These are phyloP conservation scores for Tuctoria greenei DNA, from an alignment of 176 grass and related monocot species.

Conservation along the genomic window DNA sequence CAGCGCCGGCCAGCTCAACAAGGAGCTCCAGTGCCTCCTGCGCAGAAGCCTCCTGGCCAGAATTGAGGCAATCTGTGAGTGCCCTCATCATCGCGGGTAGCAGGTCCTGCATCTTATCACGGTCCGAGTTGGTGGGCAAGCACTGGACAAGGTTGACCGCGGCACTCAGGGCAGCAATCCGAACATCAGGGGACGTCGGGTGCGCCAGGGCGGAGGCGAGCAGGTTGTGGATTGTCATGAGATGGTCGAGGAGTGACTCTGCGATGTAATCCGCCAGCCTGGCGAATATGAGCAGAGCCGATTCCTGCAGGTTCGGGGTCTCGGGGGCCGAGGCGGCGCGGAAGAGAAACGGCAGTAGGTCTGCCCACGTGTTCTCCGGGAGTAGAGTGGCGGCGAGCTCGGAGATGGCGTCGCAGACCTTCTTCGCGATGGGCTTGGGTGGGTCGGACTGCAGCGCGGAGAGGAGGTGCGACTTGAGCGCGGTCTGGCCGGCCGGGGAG, in stretches of 20 bases:
- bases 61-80: conserved; percentile 84
- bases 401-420: conserved; percentile 86
- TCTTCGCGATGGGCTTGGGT: conserved; percentile 75
- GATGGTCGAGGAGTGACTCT: conserved; percentile 63
- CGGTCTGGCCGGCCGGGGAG: conserved; percentile 47
- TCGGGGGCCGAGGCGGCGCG: conserved; percentile 57
- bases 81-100: conserved; percentile 92
- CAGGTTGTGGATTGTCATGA: conserved; percentile 81
- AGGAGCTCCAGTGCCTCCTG: conserved; percentile 97
- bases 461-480: conserved; percentile 68
- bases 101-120: conserved; percentile 82
- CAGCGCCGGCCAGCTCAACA: conserved; percentile 77
- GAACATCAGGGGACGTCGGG: conserved; percentile 77
- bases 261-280: conserved; percentile 77
- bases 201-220: conserved; percentile 69
- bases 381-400: conserved; percentile 75
- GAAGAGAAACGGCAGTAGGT: conserved; percentile 92
- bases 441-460: conserved; percentile 63
- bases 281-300: conserved; percentile 73
- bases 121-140: conserved; percentile 65
- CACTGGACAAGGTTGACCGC: conserved; percentile 89
- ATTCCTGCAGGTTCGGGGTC: conserved; percentile 71
- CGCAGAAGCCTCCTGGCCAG: conserved; percentile 75
- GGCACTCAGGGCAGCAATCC: conserved; percentile 70
- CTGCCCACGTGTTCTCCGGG: conserved; percentile 64